Percentiles rank a stretch among this genome's conserved stretches.
Conservation (phyloP, 768 basidiomycete species). For the Cyclocybe cylindracea region DNA sequence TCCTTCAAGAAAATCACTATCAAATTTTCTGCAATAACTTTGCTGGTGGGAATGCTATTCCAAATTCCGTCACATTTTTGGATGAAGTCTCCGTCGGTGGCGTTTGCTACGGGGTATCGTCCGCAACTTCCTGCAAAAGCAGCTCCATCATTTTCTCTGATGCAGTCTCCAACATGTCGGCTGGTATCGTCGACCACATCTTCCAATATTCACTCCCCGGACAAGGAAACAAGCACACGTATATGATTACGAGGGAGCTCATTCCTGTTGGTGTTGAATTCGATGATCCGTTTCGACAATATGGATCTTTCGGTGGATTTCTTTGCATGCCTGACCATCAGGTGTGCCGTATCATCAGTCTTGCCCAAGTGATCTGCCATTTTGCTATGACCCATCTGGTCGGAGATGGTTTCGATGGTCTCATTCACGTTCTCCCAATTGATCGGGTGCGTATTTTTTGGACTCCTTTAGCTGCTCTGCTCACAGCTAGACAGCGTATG, state of each 20-base stretch:
- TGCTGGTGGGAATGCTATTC: not conserved
- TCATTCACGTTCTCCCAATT: slow-evolving; percentile 10
- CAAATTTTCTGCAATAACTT: not conserved
- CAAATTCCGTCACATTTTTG: not conserved
- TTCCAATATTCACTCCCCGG: not conserved
- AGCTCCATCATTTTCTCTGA: slow-evolving; percentile 5
- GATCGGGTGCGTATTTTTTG: slow-evolving; percentile 4
- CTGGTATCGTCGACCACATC: not conserved
- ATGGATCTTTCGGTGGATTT: slow-evolving; percentile 5
- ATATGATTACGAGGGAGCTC: not conserved
- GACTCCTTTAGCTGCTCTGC: not conserved
- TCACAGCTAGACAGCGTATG: too few relatives aligned
- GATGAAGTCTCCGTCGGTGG: slow-evolving; percentile 4
- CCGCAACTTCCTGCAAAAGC: not conserved
- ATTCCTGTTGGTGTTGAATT: not conserved
- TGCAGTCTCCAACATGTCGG: not conserved
- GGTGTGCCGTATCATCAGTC: not conserved
- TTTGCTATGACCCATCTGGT: slow-evolving; percentile 5
- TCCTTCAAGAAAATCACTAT: not conserved
- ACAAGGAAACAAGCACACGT: not conserved
- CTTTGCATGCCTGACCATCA: not conserved
- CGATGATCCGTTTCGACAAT: not conserved
- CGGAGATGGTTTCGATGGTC: not conserved
- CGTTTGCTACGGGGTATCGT: slow-evolving; percentile 2
- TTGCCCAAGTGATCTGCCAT: slow-evolving; percentile 5